Conservation (phyloP, 306 rosid species). For the Calophaca sinica region DNA sequence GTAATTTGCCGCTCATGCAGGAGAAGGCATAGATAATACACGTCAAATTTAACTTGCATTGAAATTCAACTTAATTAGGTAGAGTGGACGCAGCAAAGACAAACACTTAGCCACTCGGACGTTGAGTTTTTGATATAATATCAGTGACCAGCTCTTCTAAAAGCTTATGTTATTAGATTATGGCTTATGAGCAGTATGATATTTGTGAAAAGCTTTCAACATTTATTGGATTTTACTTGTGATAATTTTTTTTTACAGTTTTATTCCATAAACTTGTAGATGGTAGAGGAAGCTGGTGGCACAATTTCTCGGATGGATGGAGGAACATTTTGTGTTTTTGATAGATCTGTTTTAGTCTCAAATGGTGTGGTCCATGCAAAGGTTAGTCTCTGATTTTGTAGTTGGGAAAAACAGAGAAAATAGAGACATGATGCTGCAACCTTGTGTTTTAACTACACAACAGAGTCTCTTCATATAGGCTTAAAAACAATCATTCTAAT, state of each 20-base stretch:
- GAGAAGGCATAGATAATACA: too few relatives aligned
- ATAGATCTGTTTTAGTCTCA: conserved; percentile 93
- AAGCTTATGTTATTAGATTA: neutral
- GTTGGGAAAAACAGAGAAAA: neutral
- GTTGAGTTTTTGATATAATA: neutral
- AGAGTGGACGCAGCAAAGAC: too few relatives aligned
- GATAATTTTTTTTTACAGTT: conserved; percentile 35
- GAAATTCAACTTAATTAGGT: too few relatives aligned
- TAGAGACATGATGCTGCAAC: too few relatives aligned
- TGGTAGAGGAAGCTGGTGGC: conserved; percentile 98
- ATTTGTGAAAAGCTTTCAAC: conserved; percentile 2
- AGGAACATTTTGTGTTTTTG: conserved; percentile 85
- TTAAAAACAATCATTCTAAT: too few relatives aligned
- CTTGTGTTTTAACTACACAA: too few relatives aligned
- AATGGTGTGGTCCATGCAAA: conserved; percentile 73
- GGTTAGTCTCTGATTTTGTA: conserved; percentile 58
- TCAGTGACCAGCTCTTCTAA: neutral
- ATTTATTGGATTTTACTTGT: conserved; percentile 12
- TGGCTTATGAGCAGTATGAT: neutral
- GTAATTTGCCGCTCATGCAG: too few relatives aligned
- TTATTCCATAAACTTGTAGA: conserved; percentile 51
- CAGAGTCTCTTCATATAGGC: too few relatives aligned
- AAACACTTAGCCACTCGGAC: neutral
- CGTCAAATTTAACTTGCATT: too few relatives aligned
- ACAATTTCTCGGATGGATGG: conserved; percentile 89